Evolutionary conservation across 139 green algal genomes (phyloP).

Genomic region (Monoraphidium neglectum): DNA sequence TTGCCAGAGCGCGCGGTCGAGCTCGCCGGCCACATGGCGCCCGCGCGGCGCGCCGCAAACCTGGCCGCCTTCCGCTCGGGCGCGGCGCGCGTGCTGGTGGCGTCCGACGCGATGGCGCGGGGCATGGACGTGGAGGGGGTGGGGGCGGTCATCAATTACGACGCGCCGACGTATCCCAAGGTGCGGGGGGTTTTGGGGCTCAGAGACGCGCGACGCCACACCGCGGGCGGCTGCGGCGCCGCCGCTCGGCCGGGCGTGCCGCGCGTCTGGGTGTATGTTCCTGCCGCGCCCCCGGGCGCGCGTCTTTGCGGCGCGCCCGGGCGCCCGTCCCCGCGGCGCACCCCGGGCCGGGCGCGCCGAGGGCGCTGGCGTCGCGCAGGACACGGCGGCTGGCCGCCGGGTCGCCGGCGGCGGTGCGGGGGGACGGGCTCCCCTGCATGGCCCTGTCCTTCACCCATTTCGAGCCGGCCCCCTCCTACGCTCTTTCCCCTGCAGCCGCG

Average conservation of each 20-base stretch:
- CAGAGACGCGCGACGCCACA: neutral
- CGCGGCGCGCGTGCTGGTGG: slow-evolving; percentile 68
- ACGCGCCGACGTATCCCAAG: slow-evolving; percentile 88
- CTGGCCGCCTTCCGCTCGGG: slow-evolving; percentile 57
- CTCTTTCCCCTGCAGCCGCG: no score
- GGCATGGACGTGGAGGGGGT: slow-evolving; percentile 86
- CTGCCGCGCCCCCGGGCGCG: no score
- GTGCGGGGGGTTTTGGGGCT: slow-evolving; percentile 4
- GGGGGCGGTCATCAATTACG: slow-evolving; percentile 84
- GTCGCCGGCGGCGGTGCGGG: no score
- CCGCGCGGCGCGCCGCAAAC: slow-evolving; percentile 14
- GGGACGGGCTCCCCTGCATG: no score
- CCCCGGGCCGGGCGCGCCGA: no score
- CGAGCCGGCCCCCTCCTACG: no score
- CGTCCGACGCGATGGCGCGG: slow-evolving; percentile 86
- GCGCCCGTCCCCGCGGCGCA: no score
- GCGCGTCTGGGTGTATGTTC: neutral
- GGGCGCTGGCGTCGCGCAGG: no score
- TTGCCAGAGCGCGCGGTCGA: slow-evolving; percentile 56
- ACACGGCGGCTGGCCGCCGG: no score
- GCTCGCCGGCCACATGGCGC: slow-evolving; percentile 49
- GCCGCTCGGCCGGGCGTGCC: no score
- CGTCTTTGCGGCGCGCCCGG: no score
- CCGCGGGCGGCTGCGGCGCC: neutral
- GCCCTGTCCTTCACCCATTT: no score